Conservation (phyloP, 2,329 filamentous ascomycete species). For the Elsinoe batatas region DNA sequence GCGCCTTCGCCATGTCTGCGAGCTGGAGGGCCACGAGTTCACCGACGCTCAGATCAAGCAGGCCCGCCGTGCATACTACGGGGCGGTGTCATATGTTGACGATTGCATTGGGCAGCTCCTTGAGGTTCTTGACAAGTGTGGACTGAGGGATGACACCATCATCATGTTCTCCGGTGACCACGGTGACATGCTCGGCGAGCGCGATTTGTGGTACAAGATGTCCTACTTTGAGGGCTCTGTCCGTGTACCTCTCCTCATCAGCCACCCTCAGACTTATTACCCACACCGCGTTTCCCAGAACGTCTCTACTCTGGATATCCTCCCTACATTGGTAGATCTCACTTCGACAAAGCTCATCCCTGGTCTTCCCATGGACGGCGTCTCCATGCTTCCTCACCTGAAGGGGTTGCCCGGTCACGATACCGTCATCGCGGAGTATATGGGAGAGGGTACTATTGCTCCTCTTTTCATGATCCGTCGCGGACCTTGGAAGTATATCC, state of each 20-base stretch:
- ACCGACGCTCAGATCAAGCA: slow-evolving; percentile 76
- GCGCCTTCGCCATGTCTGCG: slow-evolving; percentile 75
- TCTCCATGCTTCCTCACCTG: slow-evolving; percentile 71
- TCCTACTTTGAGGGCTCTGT: slow-evolving; percentile 88
- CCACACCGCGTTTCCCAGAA: slow-evolving; percentile 71
- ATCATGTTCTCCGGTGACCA: slow-evolving; percentile 90
- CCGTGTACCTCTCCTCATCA: slow-evolving; percentile 77
- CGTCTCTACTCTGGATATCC: slow-evolving; percentile 81
- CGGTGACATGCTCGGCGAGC: slow-evolving; percentile 91
- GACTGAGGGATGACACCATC: slow-evolving; percentile 75
- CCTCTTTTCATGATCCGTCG: slow-evolving; percentile 92
- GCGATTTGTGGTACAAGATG: slow-evolving; percentile 96
- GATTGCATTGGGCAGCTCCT: slow-evolving; percentile 81
- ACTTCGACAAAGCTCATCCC: slow-evolving; percentile 60
- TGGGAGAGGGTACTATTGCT: slow-evolving; percentile 79
- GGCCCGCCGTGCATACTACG: slow-evolving; percentile 82
- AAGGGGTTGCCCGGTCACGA: slow-evolving; percentile 60
- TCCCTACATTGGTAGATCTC: slow-evolving; percentile 80
- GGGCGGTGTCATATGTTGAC: slow-evolving; percentile 86
- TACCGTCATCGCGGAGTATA: slow-evolving; percentile 91
- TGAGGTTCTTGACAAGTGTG: slow-evolving; percentile 65
- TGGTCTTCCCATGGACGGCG: slow-evolving; percentile 74
- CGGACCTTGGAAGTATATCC: slow-evolving; percentile 83
- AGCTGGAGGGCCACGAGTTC: slow-evolving; percentile 75
- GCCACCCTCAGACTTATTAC: slow-evolving; percentile 64